Evolutionary conservation across 108 stramenopile genomes (phyloP).

Genomic region (Mediolabrus comicus): DNA sequence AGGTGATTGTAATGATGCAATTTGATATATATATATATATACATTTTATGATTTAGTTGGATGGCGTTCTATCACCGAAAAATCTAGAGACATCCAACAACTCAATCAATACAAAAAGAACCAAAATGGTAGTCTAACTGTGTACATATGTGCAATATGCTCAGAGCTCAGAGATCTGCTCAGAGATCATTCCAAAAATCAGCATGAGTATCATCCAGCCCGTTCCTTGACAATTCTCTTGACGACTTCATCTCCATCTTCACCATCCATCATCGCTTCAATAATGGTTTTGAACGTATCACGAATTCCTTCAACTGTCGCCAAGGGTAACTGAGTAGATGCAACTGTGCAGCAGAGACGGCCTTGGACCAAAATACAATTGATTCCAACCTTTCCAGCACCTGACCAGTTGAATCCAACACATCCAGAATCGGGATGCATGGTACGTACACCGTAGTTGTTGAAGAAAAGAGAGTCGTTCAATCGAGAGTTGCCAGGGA

Average conservation of each 20-base stretch:
- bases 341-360: neutral
- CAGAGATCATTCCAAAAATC: no score
- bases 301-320: neutral
- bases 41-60: no score
- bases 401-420: neutral
- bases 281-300: neutral
- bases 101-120: no score
- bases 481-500: neutral
- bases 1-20: no score
- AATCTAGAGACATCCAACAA: no score
- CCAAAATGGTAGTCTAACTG: no score
- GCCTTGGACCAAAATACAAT: neutral
- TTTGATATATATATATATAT: no score
- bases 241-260: neutral
- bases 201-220: neutral
- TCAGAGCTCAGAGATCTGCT: no score
- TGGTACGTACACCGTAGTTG: neutral
- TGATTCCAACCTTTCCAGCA: neutral
- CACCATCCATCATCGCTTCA: neutral
- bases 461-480: neutral
- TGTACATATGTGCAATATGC: no score
- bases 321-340: neutral
- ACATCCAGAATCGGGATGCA: neutral
- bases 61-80: no score
- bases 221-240: neutral